Base-by-base conservation (phyloP, 805 yeast species). In the Wickerhamiella qilinensis region DNA sequence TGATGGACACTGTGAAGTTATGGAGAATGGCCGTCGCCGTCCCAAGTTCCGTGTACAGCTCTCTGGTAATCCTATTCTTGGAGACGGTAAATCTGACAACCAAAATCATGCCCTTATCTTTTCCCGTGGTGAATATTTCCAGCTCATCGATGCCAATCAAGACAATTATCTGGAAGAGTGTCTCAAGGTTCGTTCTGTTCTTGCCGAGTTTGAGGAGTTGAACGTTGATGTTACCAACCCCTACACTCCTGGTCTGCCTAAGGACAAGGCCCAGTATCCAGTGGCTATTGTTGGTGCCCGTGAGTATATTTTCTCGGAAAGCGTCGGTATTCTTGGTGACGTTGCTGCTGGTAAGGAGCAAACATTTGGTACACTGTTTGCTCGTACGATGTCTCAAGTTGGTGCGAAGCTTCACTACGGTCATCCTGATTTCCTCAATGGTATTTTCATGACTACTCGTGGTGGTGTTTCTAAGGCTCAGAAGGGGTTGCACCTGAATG, bases 341-440 rank as follows among this genome's bases (percentile, higher is more conserved):
- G 82, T 86, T 48, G 96, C 96, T 18, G 97, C 97, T 17, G 95
- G 94, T 7, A 86, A 86, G 58, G 97, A 86, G 55, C 95, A 88
- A 59, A 86, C 97, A 1, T 86, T 86, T 64, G 97, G 97, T 20
- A 86, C 97, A 0, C 63, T 88, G 51, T 86, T 88, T 65, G 94
- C 96, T 1, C 69, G 96, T 54, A 85, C 95, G 0, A 62, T 86
- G 47, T 91, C 95, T 0, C 88, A 83, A 52, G 83, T 88, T 49
- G 96, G 96, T 9, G 95, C 93, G 1, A 88, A 88, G 58, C 62
- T 86, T 37, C 97, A 86, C 57, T 86, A 86, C 58, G 97, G 97
- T 2, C 96, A 86, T 61, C 97, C 97, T 3, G 97, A 86, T 64
- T 86, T 86, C 59, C 62, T 88, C 42, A 85, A 88, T 61, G 93